Conservation (phyloP, 2,329 filamentous ascomycete species). For the Thermothelomyces thermophilus region DNA sequence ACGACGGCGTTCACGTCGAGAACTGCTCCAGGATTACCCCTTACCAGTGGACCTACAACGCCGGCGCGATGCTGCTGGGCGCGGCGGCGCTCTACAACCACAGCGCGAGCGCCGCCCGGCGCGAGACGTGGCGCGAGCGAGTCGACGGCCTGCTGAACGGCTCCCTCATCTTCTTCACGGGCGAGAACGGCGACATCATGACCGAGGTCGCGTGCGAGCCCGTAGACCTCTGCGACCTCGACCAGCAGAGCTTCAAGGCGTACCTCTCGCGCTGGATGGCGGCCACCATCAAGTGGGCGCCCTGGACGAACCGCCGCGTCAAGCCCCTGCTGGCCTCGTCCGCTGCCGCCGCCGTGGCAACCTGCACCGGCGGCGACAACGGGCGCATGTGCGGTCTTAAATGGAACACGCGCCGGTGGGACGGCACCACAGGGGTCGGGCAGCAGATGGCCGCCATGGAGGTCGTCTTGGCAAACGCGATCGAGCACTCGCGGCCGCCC, state of each 20-base stretch:
- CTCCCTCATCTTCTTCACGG: slow-evolving; percentile 46
- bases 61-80: slow-evolving; percentile 59
- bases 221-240: slow-evolving; percentile 53
- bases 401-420: slow-evolving; percentile 50
- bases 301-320: slow-evolving; percentile 48
- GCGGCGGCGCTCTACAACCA: slow-evolving; percentile 65
- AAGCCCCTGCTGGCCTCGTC: slow-evolving; percentile 49
- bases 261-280: slow-evolving; percentile 58
- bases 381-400: slow-evolving; percentile 53
- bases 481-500: slow-evolving; percentile 37
- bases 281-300: slow-evolving; percentile 56
- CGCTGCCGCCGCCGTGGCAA: slow-evolving; percentile 49
- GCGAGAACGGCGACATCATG: slow-evolving; percentile 50
- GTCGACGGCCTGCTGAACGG: slow-evolving; percentile 51
- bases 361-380: slow-evolving; percentile 52
- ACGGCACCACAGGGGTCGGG: slow-evolving; percentile 56
- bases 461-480: slow-evolving; percentile 55
- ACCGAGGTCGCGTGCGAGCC: slow-evolving; percentile 60
- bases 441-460: slow-evolving; percentile 67
- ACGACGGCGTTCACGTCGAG: slow-evolving; percentile 52
- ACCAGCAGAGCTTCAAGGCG: slow-evolving; percentile 59
- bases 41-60: slow-evolving; percentile 65
- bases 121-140: slow-evolving; percentile 49
- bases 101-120: slow-evolving; percentile 31
- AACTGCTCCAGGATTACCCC: slow-evolving; percentile 54